Evolutionary conservation across 352 stramenopile species (phyloP).

Genomic region (Globisporangium sylvaticum): DNA sequence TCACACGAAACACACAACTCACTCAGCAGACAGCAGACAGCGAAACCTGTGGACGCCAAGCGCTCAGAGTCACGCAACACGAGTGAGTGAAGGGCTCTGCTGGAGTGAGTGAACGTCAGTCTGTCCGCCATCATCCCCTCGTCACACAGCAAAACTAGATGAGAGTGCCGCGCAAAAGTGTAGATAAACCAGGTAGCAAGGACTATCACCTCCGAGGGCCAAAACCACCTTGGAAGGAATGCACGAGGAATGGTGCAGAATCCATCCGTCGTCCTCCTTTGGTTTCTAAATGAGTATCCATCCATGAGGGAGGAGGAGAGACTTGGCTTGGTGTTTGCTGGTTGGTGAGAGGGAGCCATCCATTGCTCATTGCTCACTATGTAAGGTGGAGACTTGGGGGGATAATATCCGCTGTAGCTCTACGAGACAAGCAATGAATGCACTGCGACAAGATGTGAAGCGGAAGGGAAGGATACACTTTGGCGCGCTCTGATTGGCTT

Average conservation of each 20-base stretch:
- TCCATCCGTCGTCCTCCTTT: neutral
- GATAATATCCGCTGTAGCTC: neutral
- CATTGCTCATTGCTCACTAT: no score
- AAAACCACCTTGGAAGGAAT: neutral
- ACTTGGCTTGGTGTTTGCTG: neutral
- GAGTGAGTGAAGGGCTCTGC: neutral
- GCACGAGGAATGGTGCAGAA: slow-evolving; percentile 3
- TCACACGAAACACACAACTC: neutral
- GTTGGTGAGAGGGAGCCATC: neutral
- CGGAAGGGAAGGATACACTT: neutral
- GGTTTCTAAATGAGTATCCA: neutral
- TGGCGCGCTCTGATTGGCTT: neutral
- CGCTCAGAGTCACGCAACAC: no score
- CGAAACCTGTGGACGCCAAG: neutral
- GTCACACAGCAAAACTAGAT: neutral
- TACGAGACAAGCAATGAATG: neutral
- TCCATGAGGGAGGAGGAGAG: neutral
- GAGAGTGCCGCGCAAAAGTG: neutral
- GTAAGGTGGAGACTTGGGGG: no score
- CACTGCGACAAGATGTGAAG: no score
- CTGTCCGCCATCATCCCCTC: no score
- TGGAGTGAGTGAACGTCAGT: slow-evolving; percentile 1
- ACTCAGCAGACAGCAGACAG: neutral
- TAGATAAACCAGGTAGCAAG: neutral
- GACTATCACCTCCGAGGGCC: neutral